Evolutionary conservation across 2,329 filamentous ascomycete genomes (phyloP).

Genomic region (Aphanocladium album): DNA sequence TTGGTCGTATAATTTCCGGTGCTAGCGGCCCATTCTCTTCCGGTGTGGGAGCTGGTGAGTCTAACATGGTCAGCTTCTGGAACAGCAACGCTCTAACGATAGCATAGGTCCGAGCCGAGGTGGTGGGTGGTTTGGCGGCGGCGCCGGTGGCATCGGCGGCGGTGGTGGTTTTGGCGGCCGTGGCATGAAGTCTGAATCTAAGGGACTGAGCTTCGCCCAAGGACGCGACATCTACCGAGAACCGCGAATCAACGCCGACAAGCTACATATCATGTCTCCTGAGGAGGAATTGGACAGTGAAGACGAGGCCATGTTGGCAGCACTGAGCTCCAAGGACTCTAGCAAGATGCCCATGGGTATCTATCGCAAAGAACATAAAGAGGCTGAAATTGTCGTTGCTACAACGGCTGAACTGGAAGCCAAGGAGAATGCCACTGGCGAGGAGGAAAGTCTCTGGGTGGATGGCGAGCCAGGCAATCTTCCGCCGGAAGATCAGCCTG

Average conservation of each 20-base stretch:
- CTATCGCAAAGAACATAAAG: slow-evolving; percentile 48
- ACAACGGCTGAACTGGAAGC: slow-evolving; percentile 55
- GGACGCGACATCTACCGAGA: slow-evolving; percentile 32
- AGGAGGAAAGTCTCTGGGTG: slow-evolving; percentile 44
- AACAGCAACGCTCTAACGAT: neutral
- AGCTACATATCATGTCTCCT: slow-evolving; percentile 41
- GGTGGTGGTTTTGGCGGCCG: slow-evolving; percentile 23
- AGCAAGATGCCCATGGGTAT: slow-evolving; percentile 51
- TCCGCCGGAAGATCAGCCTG: slow-evolving; percentile 25
- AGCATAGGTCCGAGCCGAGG: neutral
- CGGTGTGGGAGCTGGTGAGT: slow-evolving; percentile 15
- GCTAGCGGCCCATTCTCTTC: slow-evolving; percentile 38
- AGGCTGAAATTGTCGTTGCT: slow-evolving; percentile 48
- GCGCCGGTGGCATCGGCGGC: slow-evolving; percentile 22
- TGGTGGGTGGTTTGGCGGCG: slow-evolving; percentile 23
- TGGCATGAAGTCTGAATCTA: slow-evolving; percentile 31
- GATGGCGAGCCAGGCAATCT: slow-evolving; percentile 29
- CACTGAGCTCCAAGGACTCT: slow-evolving; percentile 25
- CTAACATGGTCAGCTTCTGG: neutral
- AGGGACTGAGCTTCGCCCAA: slow-evolving; percentile 33
- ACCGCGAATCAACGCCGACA: slow-evolving; percentile 51
- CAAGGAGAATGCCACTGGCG: slow-evolving; percentile 41
- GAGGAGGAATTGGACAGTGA: slow-evolving; percentile 42
- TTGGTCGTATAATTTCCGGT: slow-evolving; percentile 28
- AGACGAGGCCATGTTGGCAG: slow-evolving; percentile 37